Evolutionary conservation across 2,329 filamentous ascomycete genomes (phyloP).

Genomic region (Apiospora sp.): DNA sequence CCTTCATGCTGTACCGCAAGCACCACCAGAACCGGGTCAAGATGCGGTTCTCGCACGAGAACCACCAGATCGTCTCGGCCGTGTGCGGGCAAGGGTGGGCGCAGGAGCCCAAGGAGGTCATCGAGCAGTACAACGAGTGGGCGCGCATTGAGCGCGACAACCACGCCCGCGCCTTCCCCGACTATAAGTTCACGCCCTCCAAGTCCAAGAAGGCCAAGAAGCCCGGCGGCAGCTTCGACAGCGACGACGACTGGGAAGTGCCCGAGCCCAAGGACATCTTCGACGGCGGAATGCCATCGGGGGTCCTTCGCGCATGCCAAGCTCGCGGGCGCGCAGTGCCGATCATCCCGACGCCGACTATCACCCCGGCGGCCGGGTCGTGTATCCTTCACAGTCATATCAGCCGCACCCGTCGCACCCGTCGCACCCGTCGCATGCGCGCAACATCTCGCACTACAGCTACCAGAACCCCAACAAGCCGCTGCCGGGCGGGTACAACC

Average conservation of each 20-base stretch:
- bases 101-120: constrained; percentile 76
- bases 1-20: constrained; percentile 97
- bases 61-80: constrained; percentile 91
- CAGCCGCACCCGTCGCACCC: constrained; percentile 41
- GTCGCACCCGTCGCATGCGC: constrained; percentile 32
- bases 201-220: constrained; percentile 62
- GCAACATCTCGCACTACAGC: constrained; percentile 28
- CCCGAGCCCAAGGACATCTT: constrained; percentile 31
- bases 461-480: constrained; percentile 15
- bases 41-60: constrained; percentile 81
- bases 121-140: constrained; percentile 78
- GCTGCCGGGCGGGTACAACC: constrained; percentile 10
- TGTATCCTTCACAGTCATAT: constrained; percentile 49
- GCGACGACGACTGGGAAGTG: constrained; percentile 42
- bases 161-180: constrained; percentile 84
- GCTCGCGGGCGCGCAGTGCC: constrained; percentile 30
- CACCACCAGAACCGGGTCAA: constrained; percentile 90
- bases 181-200: constrained; percentile 92
- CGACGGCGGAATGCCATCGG: neutral
- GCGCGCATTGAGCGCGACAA: constrained; percentile 84
- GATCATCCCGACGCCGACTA: constrained; percentile 44
- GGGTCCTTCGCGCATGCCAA: constrained; percentile 1
- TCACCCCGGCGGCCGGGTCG: constrained; percentile 31
- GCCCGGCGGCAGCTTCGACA: constrained; percentile 33
- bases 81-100: constrained; percentile 90